These are phyloP conservation scores for Mercurialis annua DNA, from an alignment of 345 rosid genomes.

Conservation along the genomic window DNA sequence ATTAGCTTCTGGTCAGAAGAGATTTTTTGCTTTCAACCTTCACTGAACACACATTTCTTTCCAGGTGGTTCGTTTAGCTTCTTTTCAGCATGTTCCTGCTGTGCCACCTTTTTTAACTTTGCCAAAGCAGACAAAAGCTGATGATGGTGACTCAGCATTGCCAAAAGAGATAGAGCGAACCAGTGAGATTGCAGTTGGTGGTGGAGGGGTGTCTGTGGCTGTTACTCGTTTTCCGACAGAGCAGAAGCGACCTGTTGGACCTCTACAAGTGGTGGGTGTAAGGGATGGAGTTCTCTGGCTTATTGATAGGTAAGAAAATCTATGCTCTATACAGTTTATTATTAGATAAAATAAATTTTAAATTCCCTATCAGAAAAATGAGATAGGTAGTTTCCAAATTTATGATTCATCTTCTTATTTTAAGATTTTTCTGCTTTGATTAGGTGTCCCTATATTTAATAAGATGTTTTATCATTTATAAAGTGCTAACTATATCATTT, in stretches of 20 bases:
- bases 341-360: not conserved
- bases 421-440: not conserved
- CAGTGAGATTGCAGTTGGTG: slow-evolving; percentile 96
- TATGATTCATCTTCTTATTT: not conserved
- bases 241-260: slow-evolving; percentile 97
- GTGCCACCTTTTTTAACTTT: slow-evolving; percentile 86
- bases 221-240: slow-evolving; percentile 94
- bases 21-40: slow-evolving; percentile 1
- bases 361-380: not conserved
- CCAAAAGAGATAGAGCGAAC: slow-evolving; percentile 57
- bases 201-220: slow-evolving; percentile 98
- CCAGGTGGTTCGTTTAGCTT: slow-evolving; percentile 96
- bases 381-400: not conserved
- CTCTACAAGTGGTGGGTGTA: slow-evolving; percentile 87
- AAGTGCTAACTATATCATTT: too few species aligned
- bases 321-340: not conserved
- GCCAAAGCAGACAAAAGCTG: slow-evolving; percentile 77
- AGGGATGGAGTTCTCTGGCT: slow-evolving; percentile 99
- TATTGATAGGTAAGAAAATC: slow-evolving; percentile 66
- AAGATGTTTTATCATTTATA: not conserved
- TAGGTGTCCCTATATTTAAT: not conserved
- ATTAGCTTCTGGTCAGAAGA: slow-evolving; percentile 2
- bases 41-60: slow-evolving; percentile 16
- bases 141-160: slow-evolving; percentile 58
- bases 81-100: slow-evolving; percentile 93